Conservation (phyloP, 2,329 filamentous ascomycete species). For the Pseudogymnoascus sp. region DNA sequence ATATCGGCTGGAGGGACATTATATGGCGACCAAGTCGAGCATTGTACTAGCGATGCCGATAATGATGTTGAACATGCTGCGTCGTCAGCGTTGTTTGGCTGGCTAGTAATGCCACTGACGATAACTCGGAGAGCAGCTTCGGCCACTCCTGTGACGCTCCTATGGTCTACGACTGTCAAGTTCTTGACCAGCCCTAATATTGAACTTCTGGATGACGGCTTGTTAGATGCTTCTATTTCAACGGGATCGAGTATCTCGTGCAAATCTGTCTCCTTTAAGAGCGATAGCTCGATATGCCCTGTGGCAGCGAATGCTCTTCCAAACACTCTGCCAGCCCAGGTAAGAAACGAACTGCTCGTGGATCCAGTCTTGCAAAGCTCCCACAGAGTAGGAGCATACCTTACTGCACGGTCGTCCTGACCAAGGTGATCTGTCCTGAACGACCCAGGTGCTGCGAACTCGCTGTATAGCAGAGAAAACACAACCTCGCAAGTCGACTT, state of each 20-base stretch:
- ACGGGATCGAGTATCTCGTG: conserved; percentile 17
- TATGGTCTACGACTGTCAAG: conserved; percentile 52
- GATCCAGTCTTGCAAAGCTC: conserved; percentile 61
- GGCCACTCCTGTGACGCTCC: conserved; percentile 49
- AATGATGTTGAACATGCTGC: conserved; percentile 26
- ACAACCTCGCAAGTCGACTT: conserved; percentile 61
- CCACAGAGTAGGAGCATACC: conserved; percentile 63
- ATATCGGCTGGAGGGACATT: conserved; percentile 48
- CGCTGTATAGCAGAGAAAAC: conserved; percentile 64
- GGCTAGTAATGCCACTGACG: conserved; percentile 35
- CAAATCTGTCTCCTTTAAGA: conserved; percentile 54
- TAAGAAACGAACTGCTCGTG: conserved; percentile 60
- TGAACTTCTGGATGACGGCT: conserved; percentile 48
- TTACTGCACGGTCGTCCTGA: conserved; percentile 55
- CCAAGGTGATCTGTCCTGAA: conserved; percentile 61
- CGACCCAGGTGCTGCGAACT: conserved; percentile 58
- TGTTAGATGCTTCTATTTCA: neutral
- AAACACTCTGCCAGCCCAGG: conserved; percentile 80
- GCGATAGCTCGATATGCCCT: conserved; percentile 55
- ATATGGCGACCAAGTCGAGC: conserved; percentile 52
- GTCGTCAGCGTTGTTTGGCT: conserved; percentile 10
- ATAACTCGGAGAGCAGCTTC: conserved; percentile 52
- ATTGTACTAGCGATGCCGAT: conserved; percentile 42
- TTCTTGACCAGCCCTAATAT: conserved; percentile 56
- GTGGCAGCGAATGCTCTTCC: conserved; percentile 76